Evolutionary conservation across 2,329 filamentous ascomycete species (phyloP).

Genomic region (Sporothrix curviconia): DNA sequence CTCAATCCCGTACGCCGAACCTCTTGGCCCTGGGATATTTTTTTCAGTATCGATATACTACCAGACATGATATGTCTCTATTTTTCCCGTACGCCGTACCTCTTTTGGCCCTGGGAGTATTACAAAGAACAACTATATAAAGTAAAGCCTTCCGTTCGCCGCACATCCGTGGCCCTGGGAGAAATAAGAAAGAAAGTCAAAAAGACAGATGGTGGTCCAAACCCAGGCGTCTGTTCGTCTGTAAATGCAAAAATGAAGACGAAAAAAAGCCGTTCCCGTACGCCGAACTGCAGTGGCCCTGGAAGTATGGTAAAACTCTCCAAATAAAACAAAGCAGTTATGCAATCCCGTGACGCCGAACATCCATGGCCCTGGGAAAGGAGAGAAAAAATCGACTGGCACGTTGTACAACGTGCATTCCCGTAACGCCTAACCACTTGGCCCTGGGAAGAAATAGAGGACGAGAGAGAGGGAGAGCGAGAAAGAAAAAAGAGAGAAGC

Average conservation of each 20-base stretch:
- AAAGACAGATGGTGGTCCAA: background rate
- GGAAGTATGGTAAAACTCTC: background rate
- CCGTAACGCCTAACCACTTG: background rate
- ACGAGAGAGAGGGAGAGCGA: background rate
- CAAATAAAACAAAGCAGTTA: no score
- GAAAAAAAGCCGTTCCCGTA: background rate
- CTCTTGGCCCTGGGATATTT: background rate
- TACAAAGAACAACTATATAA: background rate
- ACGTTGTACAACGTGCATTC: no score
- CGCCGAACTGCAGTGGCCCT: conserved; percentile 5
- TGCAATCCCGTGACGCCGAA: conserved; percentile 2
- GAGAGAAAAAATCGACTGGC: no score
- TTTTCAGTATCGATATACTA: no score
- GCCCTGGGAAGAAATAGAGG: background rate
- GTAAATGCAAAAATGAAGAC: background rate
- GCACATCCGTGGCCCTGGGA: background rate
- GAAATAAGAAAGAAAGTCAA: background rate
- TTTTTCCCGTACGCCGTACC: background rate
- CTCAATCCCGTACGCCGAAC: background rate
- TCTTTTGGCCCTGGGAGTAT: background rate
- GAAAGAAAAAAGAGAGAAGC: background rate
- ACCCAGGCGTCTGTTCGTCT: no score
- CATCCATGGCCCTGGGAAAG: conserved; percentile 4
- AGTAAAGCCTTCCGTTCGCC: background rate
- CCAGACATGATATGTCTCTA: no score